Conservation (phyloP, 2,329 filamentous ascomycete species). For the Chrysoporthe deuterocubensis region DNA sequence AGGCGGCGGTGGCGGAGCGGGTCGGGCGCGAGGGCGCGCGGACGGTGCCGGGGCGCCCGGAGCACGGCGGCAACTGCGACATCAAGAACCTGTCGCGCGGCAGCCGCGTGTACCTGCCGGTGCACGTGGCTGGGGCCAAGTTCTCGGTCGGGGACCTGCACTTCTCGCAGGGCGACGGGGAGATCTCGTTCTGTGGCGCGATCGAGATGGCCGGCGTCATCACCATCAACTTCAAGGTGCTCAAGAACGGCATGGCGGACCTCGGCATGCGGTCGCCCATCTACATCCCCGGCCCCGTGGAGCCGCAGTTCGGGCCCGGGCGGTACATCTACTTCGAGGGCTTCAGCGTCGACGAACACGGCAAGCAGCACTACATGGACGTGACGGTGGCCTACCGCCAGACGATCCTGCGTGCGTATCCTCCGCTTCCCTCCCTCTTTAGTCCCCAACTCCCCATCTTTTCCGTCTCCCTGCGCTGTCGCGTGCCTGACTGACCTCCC, state of each 20-base stretch:
- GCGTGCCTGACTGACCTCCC: not conserved
- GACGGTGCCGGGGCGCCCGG: slow-evolving; percentile 82
- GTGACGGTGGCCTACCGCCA: slow-evolving; percentile 86
- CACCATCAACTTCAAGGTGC: slow-evolving; percentile 85
- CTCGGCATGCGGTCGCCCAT: slow-evolving; percentile 82
- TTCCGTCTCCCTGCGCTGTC: not conserved
- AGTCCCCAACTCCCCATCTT: slow-evolving; percentile 9
- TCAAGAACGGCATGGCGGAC: slow-evolving; percentile 78
- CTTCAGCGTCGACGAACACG: slow-evolving; percentile 85
- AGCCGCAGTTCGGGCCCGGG: slow-evolving; percentile 84
- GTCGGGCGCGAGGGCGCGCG: slow-evolving; percentile 79
- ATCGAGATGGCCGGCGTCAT: slow-evolving; percentile 95
- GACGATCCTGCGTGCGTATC: slow-evolving; percentile 63
- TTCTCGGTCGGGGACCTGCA: slow-evolving; percentile 90
- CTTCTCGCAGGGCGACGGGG: slow-evolving; percentile 86
- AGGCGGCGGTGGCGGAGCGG: slow-evolving; percentile 62
- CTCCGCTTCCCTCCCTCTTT: not conserved
- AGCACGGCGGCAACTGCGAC: slow-evolving; percentile 90
- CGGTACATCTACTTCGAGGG: slow-evolving; percentile 86
- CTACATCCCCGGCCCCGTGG: slow-evolving; percentile 84
- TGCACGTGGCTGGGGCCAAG: slow-evolving; percentile 85
- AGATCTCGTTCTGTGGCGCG: slow-evolving; percentile 86
- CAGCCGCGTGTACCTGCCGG: slow-evolving; percentile 82
- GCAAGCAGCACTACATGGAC: slow-evolving; percentile 89
- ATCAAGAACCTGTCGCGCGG: slow-evolving; percentile 78